Evolutionary conservation across 2,329 filamentous ascomycete species (phyloP).

Genomic region (Fusarium sulawesiense): DNA sequence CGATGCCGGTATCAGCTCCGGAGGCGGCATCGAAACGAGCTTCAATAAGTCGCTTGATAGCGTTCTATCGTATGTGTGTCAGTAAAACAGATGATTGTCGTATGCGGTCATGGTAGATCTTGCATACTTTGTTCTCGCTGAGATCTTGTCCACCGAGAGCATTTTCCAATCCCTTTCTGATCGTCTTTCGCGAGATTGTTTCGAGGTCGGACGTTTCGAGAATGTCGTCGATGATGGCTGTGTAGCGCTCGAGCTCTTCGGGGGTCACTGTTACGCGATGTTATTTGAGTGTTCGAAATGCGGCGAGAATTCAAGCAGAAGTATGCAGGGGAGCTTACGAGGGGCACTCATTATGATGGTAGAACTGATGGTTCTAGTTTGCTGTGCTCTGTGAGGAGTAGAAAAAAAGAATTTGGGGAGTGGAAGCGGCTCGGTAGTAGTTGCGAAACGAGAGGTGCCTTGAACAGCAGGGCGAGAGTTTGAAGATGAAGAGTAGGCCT

Average conservation of each 20-base stretch:
- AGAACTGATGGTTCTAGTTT: constrained; percentile 2
- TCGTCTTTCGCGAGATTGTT: constrained; percentile 73
- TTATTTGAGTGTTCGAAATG: constrained; percentile 1
- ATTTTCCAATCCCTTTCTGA: constrained; percentile 67
- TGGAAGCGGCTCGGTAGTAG: constrained; percentile 22
- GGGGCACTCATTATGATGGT: constrained; percentile 43
- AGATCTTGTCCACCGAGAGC: constrained; percentile 68
- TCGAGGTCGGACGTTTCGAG: constrained; percentile 68
- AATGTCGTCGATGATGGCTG: constrained; percentile 69
- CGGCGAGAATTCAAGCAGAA: constrained; percentile 20
- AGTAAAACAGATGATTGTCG: constrained; percentile 2
- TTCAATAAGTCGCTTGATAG: constrained; percentile 78
- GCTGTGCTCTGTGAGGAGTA: constrained; percentile 17
- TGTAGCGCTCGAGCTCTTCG: constrained; percentile 65
- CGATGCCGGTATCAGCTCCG: constrained; percentile 60
- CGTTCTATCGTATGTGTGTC: constrained; percentile 54
- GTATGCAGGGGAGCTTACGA: constrained; percentile 35
- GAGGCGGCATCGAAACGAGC: constrained; percentile 78
- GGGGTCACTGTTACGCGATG: constrained; percentile 57
- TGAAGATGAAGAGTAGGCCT: constrained; percentile 29
- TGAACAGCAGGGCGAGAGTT: constrained; percentile 22
- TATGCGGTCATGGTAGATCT: not conserved
- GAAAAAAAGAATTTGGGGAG: constrained; percentile 12
- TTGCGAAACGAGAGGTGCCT: constrained; percentile 11
- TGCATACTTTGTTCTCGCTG: constrained; percentile 66